Base-by-base conservation (phyloP, 768 basidiomycete genomes). In the Phaeotremella skinneri region DNA sequence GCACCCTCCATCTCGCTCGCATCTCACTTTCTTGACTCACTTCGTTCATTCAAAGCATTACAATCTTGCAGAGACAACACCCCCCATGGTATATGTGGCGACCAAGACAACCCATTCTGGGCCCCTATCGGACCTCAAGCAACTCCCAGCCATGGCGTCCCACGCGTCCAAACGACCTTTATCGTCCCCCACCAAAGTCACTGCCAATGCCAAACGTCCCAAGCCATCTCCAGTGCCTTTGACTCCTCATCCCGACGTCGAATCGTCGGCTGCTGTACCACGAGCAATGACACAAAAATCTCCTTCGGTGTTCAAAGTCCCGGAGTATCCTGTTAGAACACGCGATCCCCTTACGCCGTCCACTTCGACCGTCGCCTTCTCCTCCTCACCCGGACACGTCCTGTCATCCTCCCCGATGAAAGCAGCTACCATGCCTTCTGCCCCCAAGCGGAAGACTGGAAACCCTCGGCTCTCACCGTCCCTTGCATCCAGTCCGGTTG, bases 311-410 rank as follows among this genome's bases (percentile, higher is more conserved):
- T 65, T 65, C 56, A 71, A 71, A 43, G 45, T 65, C 32, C 64
- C 64, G 6, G 53, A 61, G 3, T 43, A 68, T 2, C 69, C 65
- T n/a, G 2, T 34, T 7, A 51, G 59, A 21, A 16, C 59, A 23
- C 31, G 30, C 16, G 56, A 49, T 34, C 61, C 58, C 25, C 48
- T 72, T 47, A 72, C 71, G 6, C 71, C 71, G 3, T 64, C 66
- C 5, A 66, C 71, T 1, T 69, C 68, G 11, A 73, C 71, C 42
- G 68, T 70, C 6, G 71, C 71, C 1, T 61, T 50, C n/a, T 70
- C 66, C 6, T 73, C 71, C 14, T 72, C 70, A 1, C 70, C 70
- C 11, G 52, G 51, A 37, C 45, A 31, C 27, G n/a, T 32, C 20
- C 32, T 52, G 31, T 53, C 62, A 14, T 64, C 65, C 11, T 64